Base-by-base conservation (phyloP, 2,329 filamentous ascomycete species). In the Sphaerulina musiva region DNA sequence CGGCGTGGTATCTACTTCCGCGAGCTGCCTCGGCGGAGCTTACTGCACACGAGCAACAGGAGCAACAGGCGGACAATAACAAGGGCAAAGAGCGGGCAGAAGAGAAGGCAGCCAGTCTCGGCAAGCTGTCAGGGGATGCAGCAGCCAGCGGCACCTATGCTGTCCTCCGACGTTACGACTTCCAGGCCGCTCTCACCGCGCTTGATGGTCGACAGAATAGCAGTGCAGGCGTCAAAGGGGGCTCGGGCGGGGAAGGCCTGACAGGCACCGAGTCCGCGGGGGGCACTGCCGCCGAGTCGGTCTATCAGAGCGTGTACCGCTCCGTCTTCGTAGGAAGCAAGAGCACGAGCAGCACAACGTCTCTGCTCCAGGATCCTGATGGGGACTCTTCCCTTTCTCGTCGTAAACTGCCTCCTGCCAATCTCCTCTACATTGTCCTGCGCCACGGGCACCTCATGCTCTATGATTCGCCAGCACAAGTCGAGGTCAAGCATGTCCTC, bases 301-400 rank as follows among this genome's bases (percentile, higher is more conserved):
- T 98, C 38, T 97, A 97, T 72, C 93, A 97, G 78, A 87, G 87
- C 70, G 96, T 98, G 89, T 98, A 98, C 73, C 80, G 90, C 68
- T 95, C 87, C 70, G 86, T 98, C 58, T 97, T 98, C 69, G 90
- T 95, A 64, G 82, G 92, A 65, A 91, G 72, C 11, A 81, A 78
- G 60, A 71, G 70, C 36, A 74, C 72, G 12, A 50, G 50, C 20
- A 57, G 58, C 44, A 60, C 58, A 7, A 56, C 48, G 36, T 59
- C 61, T n/a, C 53, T 67, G 32, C 52, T 64, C 34, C 61, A 58
- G 26, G 54, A 50, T 45, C 59, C 56, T 10, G 57, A 57, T 26
- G 41, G 32, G 2, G 42, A 48, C 9, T 43, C 52, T 12, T 40
- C 45, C 39, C 38, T 48, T 11, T 53, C 53, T 46, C 51, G 46